Percentiles rank a stretch among this genome's conserved stretches.
phyloP scores from a whole-genome alignment of 768 basidiomycete species.

The Phanerochaete carnosa region DNA sequence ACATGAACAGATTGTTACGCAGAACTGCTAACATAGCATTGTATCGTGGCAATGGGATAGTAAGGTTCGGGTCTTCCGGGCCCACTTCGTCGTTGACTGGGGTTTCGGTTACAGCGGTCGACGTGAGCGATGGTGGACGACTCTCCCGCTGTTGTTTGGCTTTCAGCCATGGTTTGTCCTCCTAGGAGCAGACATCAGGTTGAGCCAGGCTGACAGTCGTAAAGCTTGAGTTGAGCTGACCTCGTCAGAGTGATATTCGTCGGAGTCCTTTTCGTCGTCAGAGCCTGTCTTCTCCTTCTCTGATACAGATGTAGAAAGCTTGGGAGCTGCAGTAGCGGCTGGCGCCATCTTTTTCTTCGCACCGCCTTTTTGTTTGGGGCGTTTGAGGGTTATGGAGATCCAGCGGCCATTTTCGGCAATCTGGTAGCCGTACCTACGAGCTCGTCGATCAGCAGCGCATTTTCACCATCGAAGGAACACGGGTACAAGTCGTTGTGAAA shows the following conservation, averaged over 20 bases:
- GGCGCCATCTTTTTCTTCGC: slow-evolving; percentile 40
- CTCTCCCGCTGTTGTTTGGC: not conserved
- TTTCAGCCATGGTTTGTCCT: not conserved
- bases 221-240: not conserved
- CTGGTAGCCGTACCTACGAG: slow-evolving; percentile 71
- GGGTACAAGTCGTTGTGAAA: slow-evolving; percentile 87
- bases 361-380: slow-evolving; percentile 52
- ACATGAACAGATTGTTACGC: slow-evolving; percentile 86
- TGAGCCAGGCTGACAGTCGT: not conserved
- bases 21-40: slow-evolving; percentile 88
- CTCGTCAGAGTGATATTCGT: not conserved
- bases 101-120: not conserved
- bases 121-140: not conserved
- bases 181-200: not conserved
- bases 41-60: slow-evolving; percentile 70
- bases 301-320: not conserved
- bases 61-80: slow-evolving; percentile 61
- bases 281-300: not conserved
- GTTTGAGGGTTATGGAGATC: slow-evolving; percentile 70
- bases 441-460: not conserved
- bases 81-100: slow-evolving; percentile 36
- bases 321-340: slow-evolving; percentile 6
- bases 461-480: not conserved
- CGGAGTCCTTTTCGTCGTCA: slow-evolving; percentile 1
- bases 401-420: slow-evolving; percentile 71